Evolutionary conservation across 345 rosid species (phyloP).

Genomic region (Pugionium cornutum): DNA sequence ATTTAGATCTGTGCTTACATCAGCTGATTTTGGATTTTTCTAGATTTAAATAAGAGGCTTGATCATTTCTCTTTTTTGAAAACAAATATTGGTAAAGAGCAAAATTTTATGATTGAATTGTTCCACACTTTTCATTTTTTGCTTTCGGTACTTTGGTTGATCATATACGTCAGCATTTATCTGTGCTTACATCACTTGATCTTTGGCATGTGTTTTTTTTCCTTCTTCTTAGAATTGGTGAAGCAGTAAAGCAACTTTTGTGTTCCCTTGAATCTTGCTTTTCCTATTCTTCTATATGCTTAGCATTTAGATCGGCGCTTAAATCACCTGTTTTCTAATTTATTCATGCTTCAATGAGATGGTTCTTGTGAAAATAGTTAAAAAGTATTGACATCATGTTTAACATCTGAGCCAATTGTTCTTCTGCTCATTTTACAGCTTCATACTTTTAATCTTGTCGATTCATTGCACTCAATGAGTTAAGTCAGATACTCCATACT

Average conservation of each 20-base stretch:
- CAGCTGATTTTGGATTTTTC: background rate
- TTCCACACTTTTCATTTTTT: background rate
- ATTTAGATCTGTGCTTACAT: conserved; percentile 28
- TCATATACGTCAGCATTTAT: conserved; percentile 23
- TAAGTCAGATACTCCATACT: background rate
- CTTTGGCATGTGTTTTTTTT: background rate
- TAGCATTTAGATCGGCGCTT: conserved; percentile 5
- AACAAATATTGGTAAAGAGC: background rate
- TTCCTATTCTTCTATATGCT: conserved; percentile 3
- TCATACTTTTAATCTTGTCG: background rate
- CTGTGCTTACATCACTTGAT: conserved; percentile 30
- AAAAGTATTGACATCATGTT: background rate
- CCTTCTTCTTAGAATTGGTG: background rate
- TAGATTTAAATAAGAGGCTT: background rate
- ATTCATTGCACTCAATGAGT: background rate
- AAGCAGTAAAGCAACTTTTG: background rate
- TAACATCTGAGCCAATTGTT: background rate
- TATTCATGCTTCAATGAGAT: background rate
- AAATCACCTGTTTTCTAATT: background rate
- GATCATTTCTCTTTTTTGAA: background rate
- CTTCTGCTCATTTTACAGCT: background rate
- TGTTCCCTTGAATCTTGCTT: conserved; percentile 10
- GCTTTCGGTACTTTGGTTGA: conserved; percentile 21
- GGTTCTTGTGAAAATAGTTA: background rate
- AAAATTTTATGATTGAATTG: background rate